These are phyloP conservation scores for Solanum peruvianum DNA, from an alignment of 257 asterid species.

Conservation along the genomic window DNA sequence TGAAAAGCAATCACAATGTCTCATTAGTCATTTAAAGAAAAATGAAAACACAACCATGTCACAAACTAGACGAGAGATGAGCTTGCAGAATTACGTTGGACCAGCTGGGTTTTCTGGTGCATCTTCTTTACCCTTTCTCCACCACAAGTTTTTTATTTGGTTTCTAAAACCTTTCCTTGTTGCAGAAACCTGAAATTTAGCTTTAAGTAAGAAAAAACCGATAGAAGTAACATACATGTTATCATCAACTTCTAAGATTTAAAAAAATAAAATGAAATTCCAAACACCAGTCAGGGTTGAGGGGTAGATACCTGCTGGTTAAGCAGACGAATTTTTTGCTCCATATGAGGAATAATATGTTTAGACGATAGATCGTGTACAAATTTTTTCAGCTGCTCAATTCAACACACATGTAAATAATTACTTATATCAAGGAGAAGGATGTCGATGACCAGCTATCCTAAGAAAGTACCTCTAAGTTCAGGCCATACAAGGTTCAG, in stretches of 20 bases:
- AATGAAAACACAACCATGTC: constrained; percentile 9
- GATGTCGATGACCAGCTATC: not conserved
- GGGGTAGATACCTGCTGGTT: constrained; percentile 67
- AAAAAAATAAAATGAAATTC: not conserved
- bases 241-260: not conserved
- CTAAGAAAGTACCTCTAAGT: not conserved
- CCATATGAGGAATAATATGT: constrained; percentile 94
- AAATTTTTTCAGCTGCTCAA: constrained; percentile 52
- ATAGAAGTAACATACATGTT: not conserved
- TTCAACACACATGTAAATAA: constrained; percentile 3
- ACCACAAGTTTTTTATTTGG: constrained; percentile 96
- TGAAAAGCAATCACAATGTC: constrained; percentile 23
- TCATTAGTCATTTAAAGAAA: constrained; percentile 18
- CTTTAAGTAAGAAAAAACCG: not conserved
- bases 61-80: constrained; percentile 4
- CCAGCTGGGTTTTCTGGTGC: constrained; percentile 57
- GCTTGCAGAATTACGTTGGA: constrained; percentile 38
- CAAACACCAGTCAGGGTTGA: not conserved
- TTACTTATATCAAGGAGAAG: not conserved
- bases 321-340: constrained; percentile 76
- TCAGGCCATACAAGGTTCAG: constrained; percentile 1
- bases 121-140: constrained; percentile 99
- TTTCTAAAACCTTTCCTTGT: constrained; percentile 96
- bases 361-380: constrained; percentile 84
- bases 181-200: constrained; percentile 67